These are phyloP conservation scores for Aquilaria sinensis DNA, from an alignment of 345 rosid species.

Conservation along the genomic window DNA sequence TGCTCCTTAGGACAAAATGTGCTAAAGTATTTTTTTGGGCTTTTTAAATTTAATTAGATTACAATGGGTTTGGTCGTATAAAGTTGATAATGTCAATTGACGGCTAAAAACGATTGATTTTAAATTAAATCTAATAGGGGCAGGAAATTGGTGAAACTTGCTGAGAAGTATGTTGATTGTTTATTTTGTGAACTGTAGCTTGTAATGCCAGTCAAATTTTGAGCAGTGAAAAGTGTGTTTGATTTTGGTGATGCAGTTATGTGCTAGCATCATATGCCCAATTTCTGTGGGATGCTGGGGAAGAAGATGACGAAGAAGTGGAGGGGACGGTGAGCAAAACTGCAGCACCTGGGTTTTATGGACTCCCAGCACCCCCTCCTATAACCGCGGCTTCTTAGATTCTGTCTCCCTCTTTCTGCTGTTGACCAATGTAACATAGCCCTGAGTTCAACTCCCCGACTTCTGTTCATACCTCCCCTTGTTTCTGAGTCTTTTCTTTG, in stretches of 20 bases:
- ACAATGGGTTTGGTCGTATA: not conserved
- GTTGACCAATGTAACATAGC: constrained; percentile 16
- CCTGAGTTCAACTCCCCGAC: constrained; percentile 28
- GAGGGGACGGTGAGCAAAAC: constrained; percentile 22
- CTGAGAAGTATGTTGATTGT: not conserved
- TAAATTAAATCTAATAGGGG: not conserved
- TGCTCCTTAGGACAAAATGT: no score
- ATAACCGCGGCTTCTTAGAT: constrained; percentile 51
- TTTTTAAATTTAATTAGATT: no score
- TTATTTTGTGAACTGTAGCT: not conserved
- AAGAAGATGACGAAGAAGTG: constrained; percentile 35
- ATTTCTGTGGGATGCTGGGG: constrained; percentile 89
- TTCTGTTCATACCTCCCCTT: constrained; percentile 22
- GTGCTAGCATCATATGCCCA: constrained; percentile 86
- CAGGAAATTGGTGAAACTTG: not conserved
- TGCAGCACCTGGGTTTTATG: constrained; percentile 25
- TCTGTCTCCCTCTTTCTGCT: not conserved
- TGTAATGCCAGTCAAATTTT: not conserved
- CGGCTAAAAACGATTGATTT: not conserved
- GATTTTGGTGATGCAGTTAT: constrained; percentile 42
- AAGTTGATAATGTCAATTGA: not conserved
- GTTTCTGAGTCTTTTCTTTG: constrained; percentile 11
- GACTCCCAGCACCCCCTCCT: constrained; percentile 23
- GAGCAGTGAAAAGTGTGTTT: not conserved
- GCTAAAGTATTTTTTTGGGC: no score